These are phyloP conservation scores for Herpotrichia juniperi DNA, from an alignment of 2,329 filamentous ascomycete species.

Conservation along the genomic window DNA sequence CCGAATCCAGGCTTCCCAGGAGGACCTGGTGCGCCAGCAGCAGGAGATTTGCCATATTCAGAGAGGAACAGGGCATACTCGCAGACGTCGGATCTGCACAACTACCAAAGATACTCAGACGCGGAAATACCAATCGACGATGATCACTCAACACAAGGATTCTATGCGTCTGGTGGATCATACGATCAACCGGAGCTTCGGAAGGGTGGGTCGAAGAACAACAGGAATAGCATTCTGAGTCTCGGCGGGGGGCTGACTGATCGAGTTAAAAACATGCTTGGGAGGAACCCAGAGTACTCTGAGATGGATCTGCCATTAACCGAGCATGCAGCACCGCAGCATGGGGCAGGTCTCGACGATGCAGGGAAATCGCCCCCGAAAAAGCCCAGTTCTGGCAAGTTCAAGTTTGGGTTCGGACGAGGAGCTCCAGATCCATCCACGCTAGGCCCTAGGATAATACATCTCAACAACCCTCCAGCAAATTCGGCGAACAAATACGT, in stretches of 20 bases:
- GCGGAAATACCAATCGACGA: slow-evolving; percentile 83
- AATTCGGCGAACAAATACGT: slow-evolving; percentile 89
- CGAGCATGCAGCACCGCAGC: slow-evolving; percentile 66
- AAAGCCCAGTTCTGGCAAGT: slow-evolving; percentile 61
- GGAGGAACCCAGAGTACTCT: slow-evolving; percentile 85
- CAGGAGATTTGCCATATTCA: slow-evolving; percentile 42
- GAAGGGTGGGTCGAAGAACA: slow-evolving; percentile 61
- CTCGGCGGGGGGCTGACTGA: slow-evolving; percentile 88
- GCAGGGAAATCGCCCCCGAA: slow-evolving; percentile 49
- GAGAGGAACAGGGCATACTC: slow-evolving; percentile 58
- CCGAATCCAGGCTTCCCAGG: slow-evolving; percentile 52
- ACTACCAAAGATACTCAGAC: slow-evolving; percentile 93
- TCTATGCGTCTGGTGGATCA: slow-evolving; percentile 72
- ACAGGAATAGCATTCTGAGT: slow-evolving; percentile 86
- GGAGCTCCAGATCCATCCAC: slow-evolving; percentile 87
- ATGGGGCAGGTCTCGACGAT: slow-evolving; percentile 40
- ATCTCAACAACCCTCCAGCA: slow-evolving; percentile 94
- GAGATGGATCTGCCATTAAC: slow-evolving; percentile 98
- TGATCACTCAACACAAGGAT: slow-evolving; percentile 72
- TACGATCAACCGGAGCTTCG: slow-evolving; percentile 61
- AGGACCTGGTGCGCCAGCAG: slow-evolving; percentile 48
- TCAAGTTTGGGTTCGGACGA: slow-evolving; percentile 91
- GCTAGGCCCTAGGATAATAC: slow-evolving; percentile 88
- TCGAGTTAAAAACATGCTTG: slow-evolving; percentile 85
- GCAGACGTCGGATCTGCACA: slow-evolving; percentile 81